A percentile compares a stretch with the other conserved stretches of the same genome.
Evolutionary conservation across 2,329 filamentous ascomycete genomes (phyloP).

Genomic region (Fusarium acutatum): DNA sequence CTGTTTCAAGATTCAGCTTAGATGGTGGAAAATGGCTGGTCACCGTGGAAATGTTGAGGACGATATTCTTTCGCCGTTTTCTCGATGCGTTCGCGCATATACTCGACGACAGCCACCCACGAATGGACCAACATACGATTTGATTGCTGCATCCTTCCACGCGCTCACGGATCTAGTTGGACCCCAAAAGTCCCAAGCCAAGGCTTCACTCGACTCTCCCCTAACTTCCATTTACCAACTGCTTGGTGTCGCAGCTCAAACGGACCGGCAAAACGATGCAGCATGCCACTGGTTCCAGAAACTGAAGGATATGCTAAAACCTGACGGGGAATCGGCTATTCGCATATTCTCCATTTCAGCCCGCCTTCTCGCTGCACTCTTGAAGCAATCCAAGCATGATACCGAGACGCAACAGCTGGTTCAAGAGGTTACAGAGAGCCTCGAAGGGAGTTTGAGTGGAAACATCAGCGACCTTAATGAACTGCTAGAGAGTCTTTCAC

Average conservation of each 20-base stretch:
- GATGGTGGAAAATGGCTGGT: slow-evolving; percentile 71
- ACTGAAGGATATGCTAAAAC: slow-evolving; percentile 50
- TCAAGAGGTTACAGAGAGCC: slow-evolving; percentile 58
- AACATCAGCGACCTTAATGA: slow-evolving; percentile 68
- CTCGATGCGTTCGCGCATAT: slow-evolving; percentile 70
- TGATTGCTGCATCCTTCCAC: slow-evolving; percentile 45
- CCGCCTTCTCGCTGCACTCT: slow-evolving; percentile 62
- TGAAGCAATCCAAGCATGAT: slow-evolving; percentile 55
- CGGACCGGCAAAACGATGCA: slow-evolving; percentile 56
- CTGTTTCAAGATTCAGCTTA: slow-evolving; percentile 68
- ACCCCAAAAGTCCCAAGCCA: slow-evolving; percentile 45
- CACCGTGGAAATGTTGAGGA: slow-evolving; percentile 69
- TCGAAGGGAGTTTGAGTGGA: slow-evolving; percentile 69
- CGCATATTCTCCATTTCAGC: slow-evolving; percentile 62
- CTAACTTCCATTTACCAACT: slow-evolving; percentile 61
- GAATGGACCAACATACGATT: slow-evolving; percentile 49
- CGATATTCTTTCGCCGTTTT: slow-evolving; percentile 72
- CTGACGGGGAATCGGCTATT: slow-evolving; percentile 56
- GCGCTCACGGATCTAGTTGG: slow-evolving; percentile 46
- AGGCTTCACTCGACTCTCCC: slow-evolving; percentile 52
- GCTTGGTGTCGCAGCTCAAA: slow-evolving; percentile 59
- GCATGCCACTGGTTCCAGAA: slow-evolving; percentile 65
- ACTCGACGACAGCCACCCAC: slow-evolving; percentile 58
- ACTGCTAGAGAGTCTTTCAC: slow-evolving; percentile 64
- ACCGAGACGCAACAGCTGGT: slow-evolving; percentile 54